Evolutionary conservation across 2,329 filamentous ascomycete genomes (phyloP), one percentile per base, ranked within the genome.

Genomic region (Aotearoamyces nothofagi): DNA sequence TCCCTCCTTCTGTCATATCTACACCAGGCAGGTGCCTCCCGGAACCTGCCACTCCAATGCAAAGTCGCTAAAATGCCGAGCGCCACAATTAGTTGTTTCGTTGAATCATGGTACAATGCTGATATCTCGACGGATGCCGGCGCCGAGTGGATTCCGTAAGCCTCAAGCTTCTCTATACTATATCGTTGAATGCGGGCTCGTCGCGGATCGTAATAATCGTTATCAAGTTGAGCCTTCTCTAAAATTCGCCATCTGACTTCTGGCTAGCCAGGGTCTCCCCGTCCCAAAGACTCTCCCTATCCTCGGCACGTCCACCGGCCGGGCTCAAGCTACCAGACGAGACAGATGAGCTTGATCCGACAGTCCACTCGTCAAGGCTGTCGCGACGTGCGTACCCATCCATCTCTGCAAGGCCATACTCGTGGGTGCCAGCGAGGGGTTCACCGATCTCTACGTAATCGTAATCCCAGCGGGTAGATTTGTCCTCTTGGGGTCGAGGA

Each of bases 381-480:
- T 57, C 55, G 14, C 39, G 32, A 15, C 36, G 38, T 30, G 43
- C 44, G 32, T 48, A 22, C 4, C 24, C 39, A 10, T 40, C 40
- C 5, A 50, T 34, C 3, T 42, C 37, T n/a, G 44, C 41, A 10
- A 50, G 38, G n/a, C 42, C 75, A 28, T 67, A 64, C 25, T 66
- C 57, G 37, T 61, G 56, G 17, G 59, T 57, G 16, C 65, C 66
- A 39, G 69, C 66, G 24, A 73, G 57, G 30, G 43, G 43, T 38
- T 92, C 78, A 43, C 87, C 87, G 33, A 77, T 57, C 58, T 94
- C 86, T 35, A 92, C 74, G 42, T 84, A 93, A 45, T 94, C 86
- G 55, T 96, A 94, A 42, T 94, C 81, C 84, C 86, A 96, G 36
- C 87, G 73, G 55, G 80, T 82, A 41, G 68, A 66, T 66, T 94